Evolutionary conservation across 768 basidiomycete genomes (phyloP), one percentile per base, ranked within the genome.

Genomic region (Pulveroboletus sp.): DNA sequence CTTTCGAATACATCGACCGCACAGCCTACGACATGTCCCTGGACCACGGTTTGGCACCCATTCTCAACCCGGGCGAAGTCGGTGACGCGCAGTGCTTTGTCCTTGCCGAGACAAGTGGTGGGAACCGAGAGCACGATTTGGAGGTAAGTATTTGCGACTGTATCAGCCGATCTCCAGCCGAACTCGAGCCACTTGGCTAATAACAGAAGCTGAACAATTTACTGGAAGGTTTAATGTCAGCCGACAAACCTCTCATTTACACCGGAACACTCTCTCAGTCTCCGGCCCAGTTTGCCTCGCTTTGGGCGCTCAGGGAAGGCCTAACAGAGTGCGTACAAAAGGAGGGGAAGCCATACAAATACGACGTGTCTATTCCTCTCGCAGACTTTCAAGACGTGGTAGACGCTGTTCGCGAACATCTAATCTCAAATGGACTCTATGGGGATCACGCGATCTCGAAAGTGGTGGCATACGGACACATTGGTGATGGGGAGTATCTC

Each of bases 291-390:
- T 91, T 94, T 61, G 79, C 85, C 1, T 85, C 88, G 0, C 69
- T 99, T 2, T 98, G 97, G 97, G 82, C 84, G 1, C 74, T 97
- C 17, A 86, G 95, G 23, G 97, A 99, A 70, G 85, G 89, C 14
- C 77, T 98, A 21, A 82, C 97, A 2, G 97, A 99, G 67, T 90
- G 93, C 5, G 80, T 89, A 5, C 88, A 89, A 33, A 97, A 97
- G 64, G 85, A 91, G 65, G 97, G 97, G 36, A 93, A 92, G 58
- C 84, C 86, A 6, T 98, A 97, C 75, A 99, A 99, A 72, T 99
- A 98, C 63, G 94, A 97, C 60, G 80, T 99, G 38, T 93, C 90
- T 11, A 81, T 98, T 13, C 94, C 94, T 6, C 75, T 94, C 5
- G 77, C 81, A 17, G 79, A 82, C 52, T 97, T 98, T 78, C 85